Percentiles rank a stretch among this genome's conserved stretches.
phyloP scores from a whole-genome alignment of 106 monocot genomes.

The Dioscorea zingiberensis region DNA sequence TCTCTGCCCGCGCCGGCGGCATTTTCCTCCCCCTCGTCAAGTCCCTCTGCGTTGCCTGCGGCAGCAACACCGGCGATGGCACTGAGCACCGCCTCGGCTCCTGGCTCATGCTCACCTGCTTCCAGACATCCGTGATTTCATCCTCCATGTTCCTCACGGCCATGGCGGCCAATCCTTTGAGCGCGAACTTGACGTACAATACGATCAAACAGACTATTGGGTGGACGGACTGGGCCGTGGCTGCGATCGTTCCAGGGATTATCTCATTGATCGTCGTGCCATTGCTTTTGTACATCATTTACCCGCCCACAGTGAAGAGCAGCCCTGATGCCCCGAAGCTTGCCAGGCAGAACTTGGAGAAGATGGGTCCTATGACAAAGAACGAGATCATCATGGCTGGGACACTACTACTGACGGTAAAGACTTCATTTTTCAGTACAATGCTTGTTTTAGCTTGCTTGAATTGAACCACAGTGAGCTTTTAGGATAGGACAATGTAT shows the following conservation, averaged over 20 bases:
- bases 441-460: too few relatives aligned
- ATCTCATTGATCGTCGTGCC: constrained; percentile 87
- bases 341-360: constrained; percentile 75
- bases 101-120: constrained; percentile 97
- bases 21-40: constrained; percentile 98
- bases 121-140: constrained; percentile 90
- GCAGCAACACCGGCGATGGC: constrained; percentile 76
- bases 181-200: constrained; percentile 67
- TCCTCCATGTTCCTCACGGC: constrained; percentile 94
- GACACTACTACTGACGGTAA: constrained; percentile 85
- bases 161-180: constrained; percentile 91
- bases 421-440: too few relatives aligned
- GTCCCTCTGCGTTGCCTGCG: constrained; percentile 88
- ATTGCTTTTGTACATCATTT: constrained; percentile 69
- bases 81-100: constrained; percentile 77
- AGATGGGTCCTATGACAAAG: constrained; percentile 94
- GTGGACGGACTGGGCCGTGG: constrained; percentile 97
- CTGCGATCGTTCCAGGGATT: constrained; percentile 81
- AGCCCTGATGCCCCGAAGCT: constrained; percentile 95
- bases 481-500: too few relatives aligned
- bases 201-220: constrained; percentile 78
- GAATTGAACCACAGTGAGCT: too few relatives aligned
- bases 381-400: constrained; percentile 84
- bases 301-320: constrained; percentile 84
- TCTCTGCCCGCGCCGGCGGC: constrained; percentile 92